These are phyloP conservation scores for Cyanidium caldarium DNA, from an alignment of 23 red algal genomes.

Conservation along the genomic window DNA sequence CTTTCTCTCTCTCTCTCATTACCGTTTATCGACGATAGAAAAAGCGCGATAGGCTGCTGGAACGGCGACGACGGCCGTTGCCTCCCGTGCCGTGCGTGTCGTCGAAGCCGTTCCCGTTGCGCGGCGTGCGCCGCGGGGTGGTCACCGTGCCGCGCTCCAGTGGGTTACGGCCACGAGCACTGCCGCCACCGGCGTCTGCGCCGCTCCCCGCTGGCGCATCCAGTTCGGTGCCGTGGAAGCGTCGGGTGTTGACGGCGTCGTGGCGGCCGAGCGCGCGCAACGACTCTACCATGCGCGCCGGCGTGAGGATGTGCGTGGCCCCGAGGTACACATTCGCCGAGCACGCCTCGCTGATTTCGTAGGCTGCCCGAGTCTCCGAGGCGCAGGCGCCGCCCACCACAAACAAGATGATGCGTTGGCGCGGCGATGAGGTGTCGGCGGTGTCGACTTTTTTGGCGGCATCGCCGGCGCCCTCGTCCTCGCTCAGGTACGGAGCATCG, in stretches of 20 bases:
- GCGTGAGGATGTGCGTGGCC: slow-evolving; percentile 7
- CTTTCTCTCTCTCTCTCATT: too few relatives aligned
- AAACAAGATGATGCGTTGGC: slow-evolving; percentile 10
- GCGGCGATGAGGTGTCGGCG: neutral
- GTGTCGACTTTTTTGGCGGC: neutral
- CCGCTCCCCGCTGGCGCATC: too few relatives aligned
- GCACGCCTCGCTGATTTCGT: neutral
- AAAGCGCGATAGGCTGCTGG: slow-evolving; percentile 1
- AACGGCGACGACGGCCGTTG: neutral
- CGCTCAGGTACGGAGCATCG: neutral
- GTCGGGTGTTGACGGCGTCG: too few relatives aligned
- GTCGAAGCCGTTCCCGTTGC: too few relatives aligned
- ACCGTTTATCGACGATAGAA: neutral
- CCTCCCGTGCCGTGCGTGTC: too few relatives aligned
- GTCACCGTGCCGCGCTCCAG: too few relatives aligned
- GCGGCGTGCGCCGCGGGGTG: too few relatives aligned
- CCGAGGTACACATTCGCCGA: slow-evolving; percentile 5
- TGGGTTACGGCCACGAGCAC: too few relatives aligned
- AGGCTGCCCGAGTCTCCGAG: slow-evolving; percentile 11
- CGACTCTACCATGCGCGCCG: slow-evolving; percentile 6
- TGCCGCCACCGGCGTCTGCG: too few relatives aligned
- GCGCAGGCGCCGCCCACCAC: slow-evolving; percentile 10
- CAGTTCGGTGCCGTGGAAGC: too few relatives aligned
- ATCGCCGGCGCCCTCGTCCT: neutral
- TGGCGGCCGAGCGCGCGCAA: neutral